Evolutionary conservation across 2,329 filamentous ascomycete species (phyloP), one percentile per base, ranked within the genome.

Genomic region (Aspergillus ustus): DNA sequence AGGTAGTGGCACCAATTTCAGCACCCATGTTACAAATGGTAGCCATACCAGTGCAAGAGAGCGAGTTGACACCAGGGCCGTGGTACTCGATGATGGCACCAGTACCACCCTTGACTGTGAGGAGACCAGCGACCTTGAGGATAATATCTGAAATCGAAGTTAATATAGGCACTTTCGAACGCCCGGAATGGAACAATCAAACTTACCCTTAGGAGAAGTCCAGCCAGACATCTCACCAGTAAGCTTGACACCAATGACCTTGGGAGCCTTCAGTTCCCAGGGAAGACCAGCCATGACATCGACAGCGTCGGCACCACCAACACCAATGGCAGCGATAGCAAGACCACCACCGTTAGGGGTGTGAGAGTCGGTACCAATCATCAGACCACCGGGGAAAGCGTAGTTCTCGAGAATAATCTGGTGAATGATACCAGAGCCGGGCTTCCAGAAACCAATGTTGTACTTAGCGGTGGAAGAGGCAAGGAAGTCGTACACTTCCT

Each of bases 371-470:
- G 94, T 98, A 79, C 95, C 95, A 77, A 98, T 98, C 77, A 99
- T 88, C 62, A 99, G 88, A 87, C 90, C 94, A 87, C 95, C 95
- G 68, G 95, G 95, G 90, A 98, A 98, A 79, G 93, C 93, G 80
- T 98, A 98, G 87, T 98, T 98, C 85, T 99, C 95, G 62, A 98
- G 88, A 67, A 98, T 82, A 76, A 98, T 98, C 85, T 98, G 95
- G 84, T 99, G 95, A 73, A 99, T 99, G 79, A 98, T 99, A 86
- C 95, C 95, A 78, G 94, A 97, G 72, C 95, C 95, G 68, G 95
- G 95, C 81, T 88, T 92, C 95, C 95, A 99, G 90, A 98, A 98
- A 85, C 95, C 95, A 80, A 98, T 98, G 87, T 98, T 94, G 87
- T 98, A 99, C 86, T 98, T 99, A 76, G 93, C 93, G 80, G 94